Evolutionary conservation across 1,284 basidiomycete genomes (phyloP).

Genomic region (Heterobasidion occidentale): DNA sequence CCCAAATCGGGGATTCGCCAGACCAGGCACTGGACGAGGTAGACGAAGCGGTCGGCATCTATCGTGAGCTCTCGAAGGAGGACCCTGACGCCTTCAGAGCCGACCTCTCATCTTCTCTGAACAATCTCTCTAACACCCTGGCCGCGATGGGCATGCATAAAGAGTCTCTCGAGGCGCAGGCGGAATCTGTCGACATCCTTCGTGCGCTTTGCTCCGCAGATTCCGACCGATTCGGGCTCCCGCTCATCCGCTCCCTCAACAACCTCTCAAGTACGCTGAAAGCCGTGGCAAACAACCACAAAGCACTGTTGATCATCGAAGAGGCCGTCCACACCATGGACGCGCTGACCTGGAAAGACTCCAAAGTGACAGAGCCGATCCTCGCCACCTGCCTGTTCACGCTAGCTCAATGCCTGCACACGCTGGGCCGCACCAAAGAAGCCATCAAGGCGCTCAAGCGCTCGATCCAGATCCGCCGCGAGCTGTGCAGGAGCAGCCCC

Average conservation of each 20-base stretch:
- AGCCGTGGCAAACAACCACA: neutral
- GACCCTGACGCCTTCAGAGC: neutral
- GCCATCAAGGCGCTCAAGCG: neutral
- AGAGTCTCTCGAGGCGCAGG: neutral
- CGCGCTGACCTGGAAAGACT: neutral
- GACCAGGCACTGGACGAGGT: neutral
- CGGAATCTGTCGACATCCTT: neutral
- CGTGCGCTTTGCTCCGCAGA: neutral
- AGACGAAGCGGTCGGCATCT: neutral
- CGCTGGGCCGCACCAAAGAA: neutral
- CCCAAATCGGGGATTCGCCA: neutral
- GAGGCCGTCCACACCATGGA: neutral
- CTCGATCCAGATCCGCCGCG: neutral
- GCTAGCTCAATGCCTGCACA: neutral
- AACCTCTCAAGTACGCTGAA: neutral
- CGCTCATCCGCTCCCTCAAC: neutral
- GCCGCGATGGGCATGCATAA: neutral
- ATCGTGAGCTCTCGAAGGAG: neutral
- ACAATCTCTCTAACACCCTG: neutral
- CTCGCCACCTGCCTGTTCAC: neutral
- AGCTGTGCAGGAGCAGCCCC: neutral
- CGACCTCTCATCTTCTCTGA: neutral
- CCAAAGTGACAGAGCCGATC: neutral
- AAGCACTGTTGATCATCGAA: neutral
- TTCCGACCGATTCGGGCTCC: neutral